These are phyloP conservation scores for Penstemon davidsonii DNA, from an alignment of 257 asterid species.

Conservation along the genomic window DNA sequence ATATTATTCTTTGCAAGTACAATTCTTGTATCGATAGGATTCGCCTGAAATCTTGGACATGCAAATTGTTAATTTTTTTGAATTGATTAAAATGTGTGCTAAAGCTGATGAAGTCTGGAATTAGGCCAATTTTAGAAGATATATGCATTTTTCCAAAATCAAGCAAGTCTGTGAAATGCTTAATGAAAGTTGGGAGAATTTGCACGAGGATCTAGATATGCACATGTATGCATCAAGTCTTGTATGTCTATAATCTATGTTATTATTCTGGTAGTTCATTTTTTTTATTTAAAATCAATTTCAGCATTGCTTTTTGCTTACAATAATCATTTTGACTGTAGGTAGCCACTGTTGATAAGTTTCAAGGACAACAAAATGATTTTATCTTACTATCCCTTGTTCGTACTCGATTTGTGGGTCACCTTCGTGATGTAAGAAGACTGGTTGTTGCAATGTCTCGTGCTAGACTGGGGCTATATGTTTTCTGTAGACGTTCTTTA, in stretches of 20 bases:
- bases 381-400: constrained; percentile 83
- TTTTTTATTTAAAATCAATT: not conserved
- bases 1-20: too few relatives aligned
- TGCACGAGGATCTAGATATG: not conserved
- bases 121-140: constrained; percentile 8
- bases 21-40: not conserved
- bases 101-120: too few relatives aligned
- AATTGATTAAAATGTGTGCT: not conserved
- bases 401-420: constrained; percentile 99
- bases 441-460: constrained; percentile 99
- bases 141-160: constrained; percentile 12
- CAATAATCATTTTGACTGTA: constrained; percentile 32
- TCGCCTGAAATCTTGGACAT: not conserved
- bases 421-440: constrained; percentile 98
- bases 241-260: not conserved
- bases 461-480: constrained; percentile 94
- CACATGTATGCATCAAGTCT: not conserved
- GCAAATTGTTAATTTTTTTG: not conserved
- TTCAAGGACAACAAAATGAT: constrained; percentile 99
- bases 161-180: not conserved
- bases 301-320: constrained; percentile 15
- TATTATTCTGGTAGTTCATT: constrained; percentile 9
- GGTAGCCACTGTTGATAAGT: constrained; percentile 96
- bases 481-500: constrained; percentile 87
- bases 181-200: not conserved